A percentile compares a stretch with the other conserved stretches of the same genome.
Conservation (phyloP, 2,329 filamentous ascomycete genomes). For the Basipetospora chlamydospora region DNA sequence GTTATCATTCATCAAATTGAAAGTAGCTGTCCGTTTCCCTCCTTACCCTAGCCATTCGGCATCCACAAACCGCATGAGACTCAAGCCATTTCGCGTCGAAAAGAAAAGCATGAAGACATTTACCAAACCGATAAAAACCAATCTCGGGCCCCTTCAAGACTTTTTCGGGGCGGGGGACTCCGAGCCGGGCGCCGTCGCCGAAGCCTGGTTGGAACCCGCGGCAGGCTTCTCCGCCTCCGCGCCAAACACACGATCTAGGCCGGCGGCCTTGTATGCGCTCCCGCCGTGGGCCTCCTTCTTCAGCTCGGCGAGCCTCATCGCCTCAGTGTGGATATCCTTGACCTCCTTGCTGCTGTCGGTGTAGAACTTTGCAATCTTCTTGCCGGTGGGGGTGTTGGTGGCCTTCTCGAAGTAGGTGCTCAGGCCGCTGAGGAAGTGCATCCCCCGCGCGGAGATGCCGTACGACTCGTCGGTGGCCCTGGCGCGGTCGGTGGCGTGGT, state of each 20-base stretch:
- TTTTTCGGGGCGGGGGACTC: background rate
- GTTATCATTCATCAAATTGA: too few species aligned
- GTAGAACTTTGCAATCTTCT: conserved; percentile 83
- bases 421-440: conserved; percentile 48
- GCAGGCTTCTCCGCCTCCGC: conserved; percentile 21
- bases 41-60: too few species aligned
- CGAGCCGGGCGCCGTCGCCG: background rate
- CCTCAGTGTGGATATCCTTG: conserved; percentile 85
- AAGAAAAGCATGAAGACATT: too few species aligned
- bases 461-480: conserved; percentile 74
- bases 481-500: conserved; percentile 77
- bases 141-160: too few species aligned
- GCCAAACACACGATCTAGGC: conserved; percentile 42
- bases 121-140: too few species aligned
- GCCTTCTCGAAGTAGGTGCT: conserved; percentile 93
- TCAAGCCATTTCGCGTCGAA: too few species aligned
- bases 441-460: conserved; percentile 62
- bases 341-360: conserved; percentile 74
- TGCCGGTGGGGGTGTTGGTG: conserved; percentile 69
- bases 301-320: conserved; percentile 71
- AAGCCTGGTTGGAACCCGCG: background rate
- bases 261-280: conserved; percentile 43
- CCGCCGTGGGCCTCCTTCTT: conserved; percentile 55
- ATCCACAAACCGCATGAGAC: too few species aligned
- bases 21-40: too few species aligned